Evolutionary conservation across 371 early-diverging fungal species (phyloP).

Genomic region (Vavraia culicis): DNA sequence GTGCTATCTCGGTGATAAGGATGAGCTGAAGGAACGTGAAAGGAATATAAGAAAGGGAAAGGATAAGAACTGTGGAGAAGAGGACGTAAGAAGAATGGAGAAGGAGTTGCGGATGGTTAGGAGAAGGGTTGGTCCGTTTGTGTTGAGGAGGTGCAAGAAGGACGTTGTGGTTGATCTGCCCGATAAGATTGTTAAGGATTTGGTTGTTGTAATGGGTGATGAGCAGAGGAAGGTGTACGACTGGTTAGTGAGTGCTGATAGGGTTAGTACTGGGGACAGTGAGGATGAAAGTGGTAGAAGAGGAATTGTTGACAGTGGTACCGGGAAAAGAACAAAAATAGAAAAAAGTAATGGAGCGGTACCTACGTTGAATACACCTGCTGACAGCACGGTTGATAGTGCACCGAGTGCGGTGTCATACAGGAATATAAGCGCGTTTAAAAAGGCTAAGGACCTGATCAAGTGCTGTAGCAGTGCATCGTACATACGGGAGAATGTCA

Average conservation of each 20-base stretch:
- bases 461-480: too few relatives aligned
- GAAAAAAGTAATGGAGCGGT: too few relatives aligned
- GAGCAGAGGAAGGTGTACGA: conserved; percentile 61
- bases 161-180: conserved; percentile 91
- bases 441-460: too few relatives aligned
- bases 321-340: too few relatives aligned
- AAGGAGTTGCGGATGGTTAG: conserved; percentile 63
- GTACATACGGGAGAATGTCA: too few relatives aligned
- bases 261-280: conserved; percentile 7
- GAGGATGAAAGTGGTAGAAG: too few relatives aligned
- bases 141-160: conserved; percentile 81
- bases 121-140: conserved; percentile 79
- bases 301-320: too few relatives aligned
- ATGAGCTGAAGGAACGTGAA: conserved; percentile 23
- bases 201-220: conserved; percentile 73
- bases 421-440: too few relatives aligned
- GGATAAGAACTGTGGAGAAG: conserved; percentile 16
- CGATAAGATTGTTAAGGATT: conserved; percentile 91
- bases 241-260: conserved; percentile 48
- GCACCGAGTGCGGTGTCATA: too few relatives aligned
- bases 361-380: too few relatives aligned
- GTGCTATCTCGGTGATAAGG: conserved; percentile 48
- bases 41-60: conserved; percentile 49
- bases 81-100: conserved; percentile 30
- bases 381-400: too few relatives aligned